These are phyloP conservation scores for Magnolia officinalis DNA, from an alignment of 164 flowering plant species.

Conservation along the genomic window DNA sequence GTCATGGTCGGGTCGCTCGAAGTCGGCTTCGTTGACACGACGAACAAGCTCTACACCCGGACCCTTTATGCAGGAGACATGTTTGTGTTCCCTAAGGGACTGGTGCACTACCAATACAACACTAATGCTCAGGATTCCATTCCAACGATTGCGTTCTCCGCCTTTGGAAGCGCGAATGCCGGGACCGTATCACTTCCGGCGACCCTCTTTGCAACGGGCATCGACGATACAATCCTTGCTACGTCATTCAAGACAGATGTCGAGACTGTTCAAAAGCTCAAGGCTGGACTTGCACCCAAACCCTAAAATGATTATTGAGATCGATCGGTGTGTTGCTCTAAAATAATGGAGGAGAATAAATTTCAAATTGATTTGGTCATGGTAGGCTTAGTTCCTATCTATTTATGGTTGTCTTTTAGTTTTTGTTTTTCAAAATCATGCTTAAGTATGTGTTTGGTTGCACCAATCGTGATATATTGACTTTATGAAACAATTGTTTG, in stretches of 20 bases:
- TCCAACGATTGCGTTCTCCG: slow-evolving; percentile 14
- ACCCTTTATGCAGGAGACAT: slow-evolving; percentile 25
- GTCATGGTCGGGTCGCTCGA: slow-evolving; percentile 13
- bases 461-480: too few species aligned
- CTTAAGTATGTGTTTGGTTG: too few species aligned
- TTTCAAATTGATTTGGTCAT: too few species aligned
- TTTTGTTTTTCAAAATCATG: background rate
- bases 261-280: slow-evolving; percentile 20
- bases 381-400: background rate
- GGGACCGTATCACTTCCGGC: slow-evolving; percentile 19
- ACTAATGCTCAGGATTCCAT: slow-evolving; percentile 4
- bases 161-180: slow-evolving; percentile 21
- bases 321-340: background rate
- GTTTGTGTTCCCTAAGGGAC: slow-evolving; percentile 30
- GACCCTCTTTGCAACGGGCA: slow-evolving; percentile 16
- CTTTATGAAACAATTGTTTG: too few species aligned
- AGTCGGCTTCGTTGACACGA: slow-evolving; percentile 27
- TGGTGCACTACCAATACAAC: slow-evolving; percentile 28
- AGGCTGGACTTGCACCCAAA: slow-evolving; percentile 21
- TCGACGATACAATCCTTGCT: slow-evolving; percentile 17
- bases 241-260: slow-evolving; percentile 23
- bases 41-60: slow-evolving; percentile 23
- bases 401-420: background rate
- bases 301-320: background rate
- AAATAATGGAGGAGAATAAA: background rate